Conservation (phyloP, 148 eudicot genomes). For the Fagopyrum homotropicum region DNA sequence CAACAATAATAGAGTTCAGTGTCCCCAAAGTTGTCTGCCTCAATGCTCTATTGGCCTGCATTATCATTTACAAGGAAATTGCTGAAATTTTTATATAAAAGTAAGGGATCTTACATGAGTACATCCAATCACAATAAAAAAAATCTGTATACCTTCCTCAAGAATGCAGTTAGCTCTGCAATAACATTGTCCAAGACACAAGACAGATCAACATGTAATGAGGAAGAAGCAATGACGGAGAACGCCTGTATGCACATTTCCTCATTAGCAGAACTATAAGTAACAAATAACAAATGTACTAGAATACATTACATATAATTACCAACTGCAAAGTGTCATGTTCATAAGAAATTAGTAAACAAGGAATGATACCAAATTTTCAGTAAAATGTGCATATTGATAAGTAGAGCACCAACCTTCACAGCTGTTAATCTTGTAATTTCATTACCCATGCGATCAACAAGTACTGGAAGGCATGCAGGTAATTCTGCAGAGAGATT, state of each 20-base stretch:
- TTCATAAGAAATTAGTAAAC: no score
- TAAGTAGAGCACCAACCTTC: constrained; percentile 39
- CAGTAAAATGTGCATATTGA: no score
- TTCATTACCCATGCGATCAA: constrained; percentile 99
- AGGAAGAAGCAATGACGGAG: constrained; percentile 89
- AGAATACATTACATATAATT: no score
- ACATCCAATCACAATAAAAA: not conserved
- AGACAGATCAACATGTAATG: constrained; percentile 70
- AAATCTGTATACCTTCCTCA: constrained; percentile 60
- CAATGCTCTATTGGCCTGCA: constrained; percentile 87
- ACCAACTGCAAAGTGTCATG: no score
- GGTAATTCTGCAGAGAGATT: constrained; percentile 68
- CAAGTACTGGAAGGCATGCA: constrained; percentile 87
- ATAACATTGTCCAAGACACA: constrained; percentile 84
- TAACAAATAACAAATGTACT: no score
- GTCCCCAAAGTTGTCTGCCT: constrained; percentile 96
- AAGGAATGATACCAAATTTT: no score
- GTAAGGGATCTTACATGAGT: not conserved
- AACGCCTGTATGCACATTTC: constrained; percentile 57
- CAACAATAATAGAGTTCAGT: constrained; percentile 75
- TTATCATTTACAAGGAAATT: constrained; percentile 10
- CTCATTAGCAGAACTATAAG: not conserved
- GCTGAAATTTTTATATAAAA: not conserved
- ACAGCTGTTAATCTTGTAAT: constrained; percentile 97
- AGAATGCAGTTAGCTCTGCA: constrained; percentile 81